Base-by-base conservation (phyloP, 139 green algal species). In the Nannochloris sp. region DNA sequence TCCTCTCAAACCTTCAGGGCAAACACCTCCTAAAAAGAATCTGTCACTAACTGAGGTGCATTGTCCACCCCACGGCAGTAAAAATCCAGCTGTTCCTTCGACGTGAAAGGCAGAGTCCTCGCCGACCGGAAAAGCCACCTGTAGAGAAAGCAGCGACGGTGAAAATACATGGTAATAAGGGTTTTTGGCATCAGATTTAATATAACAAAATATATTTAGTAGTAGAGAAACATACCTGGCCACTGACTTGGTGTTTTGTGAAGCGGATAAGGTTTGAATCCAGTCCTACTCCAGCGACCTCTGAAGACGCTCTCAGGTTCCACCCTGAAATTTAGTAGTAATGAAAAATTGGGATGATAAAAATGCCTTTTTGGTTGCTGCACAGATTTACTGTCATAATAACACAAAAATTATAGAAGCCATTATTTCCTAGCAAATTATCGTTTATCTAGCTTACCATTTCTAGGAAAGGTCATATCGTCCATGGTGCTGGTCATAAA, bases 1-100 rank as follows among this genome's bases (percentile, higher is more conserved):
- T 7, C 84, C 85, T 8, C 85, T 72, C 61, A 92, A 60, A 23
- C 60, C 33, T 32, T 38, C 37, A 4, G 59, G 71, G 14, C 67
- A 69, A 1, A 79, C 37, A n/a, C 85, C 85, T 1, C 85, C 85
- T 14, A 91, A 65, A 69, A 87, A 91, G 68, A 91, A 91, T 25
- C 83, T 70, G 60, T 90, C 83, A 30, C 72, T 76, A 29, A 89
- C 85, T 54, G 60, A 74, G 30, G 73, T 82, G 13, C 39, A 56
- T 3, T 48, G 35, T 2, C 46, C 37, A 25, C 76, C 74, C 74
- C 72, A 86, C 1, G 85, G 83, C 59, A 90, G 54, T 59, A 89
- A 59, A 42, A 82, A 9, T 3, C 81, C 83, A 45, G 66, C 55
- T 31, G 64, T 65, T 0, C 39, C 76, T 4, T 46, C 35, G 19